Percentiles rank a stretch among this genome's conserved stretches.
Conservation (phyloP, 345 rosid species). For the Conringia planisiliqua region DNA sequence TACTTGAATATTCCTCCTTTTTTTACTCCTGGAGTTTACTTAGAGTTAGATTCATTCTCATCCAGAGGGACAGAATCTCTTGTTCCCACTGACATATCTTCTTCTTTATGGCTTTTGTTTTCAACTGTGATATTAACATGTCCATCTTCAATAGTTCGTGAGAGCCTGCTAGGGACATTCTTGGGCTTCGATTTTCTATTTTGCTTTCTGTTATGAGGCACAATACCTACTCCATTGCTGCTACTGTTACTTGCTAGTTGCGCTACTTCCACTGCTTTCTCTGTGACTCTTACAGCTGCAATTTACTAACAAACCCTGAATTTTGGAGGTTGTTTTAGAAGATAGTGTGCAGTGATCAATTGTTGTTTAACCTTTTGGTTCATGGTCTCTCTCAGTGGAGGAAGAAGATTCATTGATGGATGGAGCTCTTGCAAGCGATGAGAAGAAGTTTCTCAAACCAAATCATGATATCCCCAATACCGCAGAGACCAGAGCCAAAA, state of each 20-base stretch:
- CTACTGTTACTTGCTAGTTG: conserved; percentile 75
- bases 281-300: conserved; percentile 94
- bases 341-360: no score
- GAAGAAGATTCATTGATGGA: no score
- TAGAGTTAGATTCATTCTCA: conserved; percentile 30
- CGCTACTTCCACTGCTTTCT: conserved; percentile 91
- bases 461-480: no score
- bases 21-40: conserved; percentile 33
- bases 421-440: no score
- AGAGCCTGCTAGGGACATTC: conserved; percentile 25
- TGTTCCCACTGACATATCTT: conserved; percentile 17
- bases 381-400: no score
- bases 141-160: conserved; percentile 39
- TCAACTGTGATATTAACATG: conserved; percentile 28
- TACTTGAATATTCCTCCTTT: conserved; percentile 89
- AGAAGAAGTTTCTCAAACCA: no score
- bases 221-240: conserved; percentile 40
- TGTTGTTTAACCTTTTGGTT: no score
- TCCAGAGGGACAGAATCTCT: conserved; percentile 27
- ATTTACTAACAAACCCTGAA: conserved; percentile 71
- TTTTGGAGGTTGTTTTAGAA: no score
- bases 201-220: conserved; percentile 55
- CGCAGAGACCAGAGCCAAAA: no score
- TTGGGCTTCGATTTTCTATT: conserved; percentile 47
- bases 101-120: conserved; percentile 23